These are phyloP conservation scores for Thinopyrum elongatum DNA, from an alignment of 176 grass and related monocot genomes.

Conservation along the genomic window DNA sequence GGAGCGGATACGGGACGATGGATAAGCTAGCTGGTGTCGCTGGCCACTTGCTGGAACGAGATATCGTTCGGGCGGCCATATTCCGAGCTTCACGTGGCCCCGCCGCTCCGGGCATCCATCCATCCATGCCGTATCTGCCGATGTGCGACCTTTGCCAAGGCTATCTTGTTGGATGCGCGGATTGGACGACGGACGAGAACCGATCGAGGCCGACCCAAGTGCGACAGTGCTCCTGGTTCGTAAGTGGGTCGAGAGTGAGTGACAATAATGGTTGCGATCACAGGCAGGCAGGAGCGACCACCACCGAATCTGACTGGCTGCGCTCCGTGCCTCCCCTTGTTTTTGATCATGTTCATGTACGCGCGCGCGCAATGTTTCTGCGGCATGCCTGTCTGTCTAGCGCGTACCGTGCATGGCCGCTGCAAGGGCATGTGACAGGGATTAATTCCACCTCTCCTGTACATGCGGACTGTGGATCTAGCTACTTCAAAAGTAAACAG, in stretches of 20 bases:
- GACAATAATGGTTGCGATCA: neutral
- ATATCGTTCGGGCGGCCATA: neutral
- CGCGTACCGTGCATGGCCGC: conserved; percentile 14
- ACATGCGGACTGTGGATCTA: neutral
- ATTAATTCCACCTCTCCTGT: conserved; percentile 11
- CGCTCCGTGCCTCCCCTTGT: neutral
- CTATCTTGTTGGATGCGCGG: neutral
- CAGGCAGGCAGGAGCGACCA: neutral
- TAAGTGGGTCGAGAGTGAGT: neutral
- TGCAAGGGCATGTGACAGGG: conserved; percentile 28
- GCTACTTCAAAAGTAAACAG: conserved; percentile 4
- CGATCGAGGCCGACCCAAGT: neutral
- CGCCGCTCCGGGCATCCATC: neutral
- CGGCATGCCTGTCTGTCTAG: neutral
- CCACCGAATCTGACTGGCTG: conserved; percentile 25
- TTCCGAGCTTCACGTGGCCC: neutral
- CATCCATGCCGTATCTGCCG: neutral
- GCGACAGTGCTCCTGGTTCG: neutral
- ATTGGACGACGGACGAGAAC: too few relatives aligned
- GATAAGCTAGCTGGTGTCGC: neutral
- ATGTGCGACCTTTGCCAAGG: neutral
- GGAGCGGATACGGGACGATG: neutral
- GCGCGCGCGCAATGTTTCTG: conserved; percentile 16
- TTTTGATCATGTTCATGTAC: conserved; percentile 38
- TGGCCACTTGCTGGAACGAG: neutral